A percentile compares a stretch with the other conserved stretches of the same genome.
Evolutionary conservation across 495 filamentous ascomycete species (phyloP).

Genomic region (Symbiotaphrina buchneri): DNA sequence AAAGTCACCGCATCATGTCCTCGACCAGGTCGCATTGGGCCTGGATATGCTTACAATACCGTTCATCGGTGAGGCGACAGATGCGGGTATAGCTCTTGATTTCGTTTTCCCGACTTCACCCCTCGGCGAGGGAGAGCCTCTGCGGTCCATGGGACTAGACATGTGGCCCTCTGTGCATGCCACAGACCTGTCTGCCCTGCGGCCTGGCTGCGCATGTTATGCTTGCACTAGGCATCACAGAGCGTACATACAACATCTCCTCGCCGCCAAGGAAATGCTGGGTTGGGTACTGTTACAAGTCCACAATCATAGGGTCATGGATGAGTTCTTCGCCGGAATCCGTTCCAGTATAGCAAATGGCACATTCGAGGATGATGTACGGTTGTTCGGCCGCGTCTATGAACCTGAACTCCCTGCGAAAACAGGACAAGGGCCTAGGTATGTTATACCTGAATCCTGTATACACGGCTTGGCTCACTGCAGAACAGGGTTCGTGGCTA

Average conservation of each 20-base stretch:
- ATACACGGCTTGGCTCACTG: neutral
- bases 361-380: conserved; percentile 36
- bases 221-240: conserved; percentile 65
- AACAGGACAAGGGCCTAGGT: conserved; percentile 60
- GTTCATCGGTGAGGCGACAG: conserved; percentile 50
- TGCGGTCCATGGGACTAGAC: conserved; percentile 37
- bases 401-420: conserved; percentile 43
- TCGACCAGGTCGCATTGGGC: conserved; percentile 50
- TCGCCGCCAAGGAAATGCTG: conserved; percentile 83
- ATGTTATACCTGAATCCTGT: conserved; percentile 6
- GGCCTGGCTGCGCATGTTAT: conserved; percentile 49
- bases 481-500: conserved; percentile 49
- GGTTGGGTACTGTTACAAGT: conserved; percentile 83
- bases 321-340: conserved; percentile 48
- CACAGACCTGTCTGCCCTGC: conserved; percentile 32
- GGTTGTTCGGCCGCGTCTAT: conserved; percentile 36
- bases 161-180: conserved; percentile 41
- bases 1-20: conserved; percentile 44
- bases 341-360: conserved; percentile 33
- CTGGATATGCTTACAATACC: conserved; percentile 59
- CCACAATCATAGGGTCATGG: conserved; percentile 59
- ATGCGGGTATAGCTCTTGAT: conserved; percentile 65
- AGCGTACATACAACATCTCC: conserved; percentile 71
- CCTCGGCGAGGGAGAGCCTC: neutral
- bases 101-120: conserved; percentile 47